phyloP scores from a whole-genome alignment of 768 basidiomycete genomes.

The Boletus insuetus region DNA sequence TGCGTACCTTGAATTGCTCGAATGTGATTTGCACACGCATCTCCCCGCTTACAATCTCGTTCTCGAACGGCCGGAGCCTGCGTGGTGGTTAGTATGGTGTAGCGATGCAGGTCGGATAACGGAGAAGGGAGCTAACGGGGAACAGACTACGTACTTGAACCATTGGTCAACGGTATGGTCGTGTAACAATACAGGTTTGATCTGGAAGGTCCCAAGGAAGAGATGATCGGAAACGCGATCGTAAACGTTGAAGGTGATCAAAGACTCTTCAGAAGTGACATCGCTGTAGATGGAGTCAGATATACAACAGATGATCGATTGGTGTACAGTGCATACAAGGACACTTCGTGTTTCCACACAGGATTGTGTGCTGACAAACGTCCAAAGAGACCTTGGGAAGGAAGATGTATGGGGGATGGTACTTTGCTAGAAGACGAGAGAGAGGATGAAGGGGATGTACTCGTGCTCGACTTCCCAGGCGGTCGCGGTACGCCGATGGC shows the following conservation, averaged over 20 bases:
- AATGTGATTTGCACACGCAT: conserved; percentile 94
- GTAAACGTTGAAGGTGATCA: conserved; percentile 87
- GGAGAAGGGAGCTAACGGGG: conserved; percentile 15
- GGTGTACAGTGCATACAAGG: conserved; percentile 68
- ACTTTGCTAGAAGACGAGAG: conserved; percentile 37
- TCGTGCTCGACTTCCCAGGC: conserved; percentile 40
- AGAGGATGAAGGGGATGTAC: conserved; percentile 44
- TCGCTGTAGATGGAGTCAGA: conserved; percentile 57
- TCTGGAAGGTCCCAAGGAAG: conserved; percentile 88
- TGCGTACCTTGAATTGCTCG: conserved; percentile 77
- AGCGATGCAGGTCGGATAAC: not conserved
- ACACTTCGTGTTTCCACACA: conserved; percentile 98
- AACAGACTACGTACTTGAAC: conserved; percentile 72
- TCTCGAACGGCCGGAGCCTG: conserved; percentile 73
- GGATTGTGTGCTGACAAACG: conserved; percentile 80
- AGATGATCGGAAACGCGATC: conserved; percentile 82
- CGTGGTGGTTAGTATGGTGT: conserved; percentile 12
- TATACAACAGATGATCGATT: conserved; percentile 10
- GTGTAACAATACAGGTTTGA: conserved; percentile 88
- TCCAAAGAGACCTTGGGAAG: conserved; percentile 53
- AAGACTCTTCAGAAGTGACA: conserved; percentile 83
- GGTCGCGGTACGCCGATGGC: conserved; percentile 54
- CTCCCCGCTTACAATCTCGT: conserved; percentile 86
- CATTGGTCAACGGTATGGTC: conserved; percentile 96
- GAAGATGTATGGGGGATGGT: conserved; percentile 28